Conservation (phyloP, 176 grass and related monocot species). For the Oryza meyeriana region DNA sequence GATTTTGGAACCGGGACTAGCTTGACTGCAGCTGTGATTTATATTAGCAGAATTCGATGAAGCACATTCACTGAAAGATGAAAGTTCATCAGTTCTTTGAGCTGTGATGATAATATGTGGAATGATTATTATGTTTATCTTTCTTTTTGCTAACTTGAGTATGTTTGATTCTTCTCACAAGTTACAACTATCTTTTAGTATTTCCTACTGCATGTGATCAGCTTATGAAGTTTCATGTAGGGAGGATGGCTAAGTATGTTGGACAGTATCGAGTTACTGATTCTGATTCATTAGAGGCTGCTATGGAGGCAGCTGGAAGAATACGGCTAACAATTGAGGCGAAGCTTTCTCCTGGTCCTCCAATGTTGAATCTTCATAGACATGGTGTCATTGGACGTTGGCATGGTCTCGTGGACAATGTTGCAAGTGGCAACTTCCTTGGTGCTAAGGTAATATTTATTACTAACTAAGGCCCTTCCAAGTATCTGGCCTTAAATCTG, state of each 20-base stretch:
- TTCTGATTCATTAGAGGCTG: conserved; percentile 67
- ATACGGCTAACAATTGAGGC: conserved; percentile 72
- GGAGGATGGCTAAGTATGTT: conserved; percentile 64
- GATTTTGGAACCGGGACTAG: not conserved
- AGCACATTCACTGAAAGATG: not conserved
- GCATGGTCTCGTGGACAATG: conserved; percentile 75
- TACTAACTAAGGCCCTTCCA: not conserved
- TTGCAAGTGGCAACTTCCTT: conserved; percentile 94
- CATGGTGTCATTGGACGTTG: conserved; percentile 75
- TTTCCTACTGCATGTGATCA: not conserved
- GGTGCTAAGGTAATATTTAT: conserved; percentile 78
- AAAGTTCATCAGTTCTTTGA: not conserved
- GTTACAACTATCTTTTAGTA: not conserved
- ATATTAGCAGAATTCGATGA: not conserved
- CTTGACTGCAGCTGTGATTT: not conserved
- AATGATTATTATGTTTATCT: conserved; percentile 2
- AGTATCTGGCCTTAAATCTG: not conserved
- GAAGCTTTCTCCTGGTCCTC: conserved; percentile 97
- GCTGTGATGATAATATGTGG: not conserved
- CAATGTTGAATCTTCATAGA: conserved; percentile 82
- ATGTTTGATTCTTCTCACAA: conserved; percentile 13
- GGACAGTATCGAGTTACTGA: conserved; percentile 83
- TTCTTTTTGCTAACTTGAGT: conserved; percentile 13
- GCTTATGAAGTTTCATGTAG: conserved; percentile 46
- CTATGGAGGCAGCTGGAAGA: conserved; percentile 95